Conservation (phyloP, 164 flowering plant species). For the Aristolochia contorta region DNA sequence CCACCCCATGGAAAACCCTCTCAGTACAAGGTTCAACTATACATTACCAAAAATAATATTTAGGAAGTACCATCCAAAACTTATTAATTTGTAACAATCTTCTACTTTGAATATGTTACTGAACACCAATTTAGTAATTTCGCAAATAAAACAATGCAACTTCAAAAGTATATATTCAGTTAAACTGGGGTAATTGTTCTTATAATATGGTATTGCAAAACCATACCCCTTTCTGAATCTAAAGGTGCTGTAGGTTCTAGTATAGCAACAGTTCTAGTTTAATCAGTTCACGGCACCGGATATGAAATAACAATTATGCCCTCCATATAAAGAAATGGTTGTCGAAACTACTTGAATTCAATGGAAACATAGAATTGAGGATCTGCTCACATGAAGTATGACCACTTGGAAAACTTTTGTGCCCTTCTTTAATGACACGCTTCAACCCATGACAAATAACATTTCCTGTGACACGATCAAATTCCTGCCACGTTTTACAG, state of each 20-base stretch:
- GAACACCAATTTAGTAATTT: too few species aligned
- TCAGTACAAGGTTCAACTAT: too few species aligned
- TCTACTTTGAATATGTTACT: too few species aligned
- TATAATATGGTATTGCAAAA: too few species aligned
- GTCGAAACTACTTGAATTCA: not conserved
- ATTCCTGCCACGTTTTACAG: not conserved
- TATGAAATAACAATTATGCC: not conserved
- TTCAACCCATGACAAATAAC: conserved; percentile 63
- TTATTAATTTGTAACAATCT: too few species aligned
- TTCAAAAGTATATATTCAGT: too few species aligned
- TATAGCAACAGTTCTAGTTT: not conserved
- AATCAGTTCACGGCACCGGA: not conserved
- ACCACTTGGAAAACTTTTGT: conserved; percentile 93
- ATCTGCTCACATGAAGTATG: conserved; percentile 73
- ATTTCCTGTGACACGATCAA: conserved; percentile 19
- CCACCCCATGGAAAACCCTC: too few species aligned
- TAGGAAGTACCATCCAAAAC: too few species aligned
- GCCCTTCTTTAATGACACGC: conserved; percentile 72
- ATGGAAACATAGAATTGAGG: not conserved
- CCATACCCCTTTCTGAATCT: too few species aligned
- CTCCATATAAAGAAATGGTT: not conserved
- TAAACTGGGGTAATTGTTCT: too few species aligned
- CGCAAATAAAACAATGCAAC: too few species aligned
- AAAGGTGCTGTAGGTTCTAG: not conserved
- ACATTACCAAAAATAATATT: too few species aligned